Conservation (phyloP, 2,329 filamentous ascomycete genomes). For the Verticillium tricorpus region DNA sequence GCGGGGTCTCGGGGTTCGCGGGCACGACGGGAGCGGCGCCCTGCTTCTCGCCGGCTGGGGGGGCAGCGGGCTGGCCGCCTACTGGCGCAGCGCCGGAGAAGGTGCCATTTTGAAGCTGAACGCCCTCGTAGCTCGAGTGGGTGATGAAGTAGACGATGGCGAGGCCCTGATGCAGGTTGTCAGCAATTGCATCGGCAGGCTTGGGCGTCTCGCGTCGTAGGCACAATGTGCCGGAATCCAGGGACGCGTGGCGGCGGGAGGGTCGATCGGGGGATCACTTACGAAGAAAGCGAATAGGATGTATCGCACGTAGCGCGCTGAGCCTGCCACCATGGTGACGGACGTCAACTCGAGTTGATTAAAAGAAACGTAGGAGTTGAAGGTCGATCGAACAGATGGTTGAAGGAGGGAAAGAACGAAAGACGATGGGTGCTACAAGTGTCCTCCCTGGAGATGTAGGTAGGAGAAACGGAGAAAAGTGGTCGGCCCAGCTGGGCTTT, state of each 20-base stretch:
- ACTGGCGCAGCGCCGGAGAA: slow-evolving; percentile 21
- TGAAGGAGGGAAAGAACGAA: slow-evolving; percentile 7
- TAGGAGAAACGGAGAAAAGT: slow-evolving; percentile 1
- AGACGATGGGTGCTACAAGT: neutral
- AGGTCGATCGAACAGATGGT: slow-evolving; percentile 1
- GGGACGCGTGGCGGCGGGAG: neutral
- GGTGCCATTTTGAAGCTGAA: slow-evolving; percentile 16
- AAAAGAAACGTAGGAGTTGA: neutral
- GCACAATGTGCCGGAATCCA: neutral
- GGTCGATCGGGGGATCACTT: slow-evolving; percentile 30
- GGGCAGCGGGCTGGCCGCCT: slow-evolving; percentile 26
- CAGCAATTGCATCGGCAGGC: neutral
- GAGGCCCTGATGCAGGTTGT: slow-evolving; percentile 42
- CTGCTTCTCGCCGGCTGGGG: slow-evolving; percentile 1
- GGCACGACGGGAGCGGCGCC: neutral
- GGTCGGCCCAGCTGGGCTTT: neutral
- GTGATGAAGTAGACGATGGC: slow-evolving; percentile 81
- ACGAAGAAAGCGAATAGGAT: slow-evolving; percentile 83
- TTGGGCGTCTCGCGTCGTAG: neutral
- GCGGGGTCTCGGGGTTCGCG: slow-evolving; percentile 9
- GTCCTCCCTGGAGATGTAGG: slow-evolving; percentile 7
- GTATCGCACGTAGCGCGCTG: slow-evolving; percentile 70
- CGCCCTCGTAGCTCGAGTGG: slow-evolving; percentile 43
- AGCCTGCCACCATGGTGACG: slow-evolving; percentile 58
- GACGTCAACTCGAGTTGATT: slow-evolving; percentile 3